phyloP scores from a whole-genome alignment of 495 filamentous ascomycete genomes.

The Penicillium subrubescens region DNA sequence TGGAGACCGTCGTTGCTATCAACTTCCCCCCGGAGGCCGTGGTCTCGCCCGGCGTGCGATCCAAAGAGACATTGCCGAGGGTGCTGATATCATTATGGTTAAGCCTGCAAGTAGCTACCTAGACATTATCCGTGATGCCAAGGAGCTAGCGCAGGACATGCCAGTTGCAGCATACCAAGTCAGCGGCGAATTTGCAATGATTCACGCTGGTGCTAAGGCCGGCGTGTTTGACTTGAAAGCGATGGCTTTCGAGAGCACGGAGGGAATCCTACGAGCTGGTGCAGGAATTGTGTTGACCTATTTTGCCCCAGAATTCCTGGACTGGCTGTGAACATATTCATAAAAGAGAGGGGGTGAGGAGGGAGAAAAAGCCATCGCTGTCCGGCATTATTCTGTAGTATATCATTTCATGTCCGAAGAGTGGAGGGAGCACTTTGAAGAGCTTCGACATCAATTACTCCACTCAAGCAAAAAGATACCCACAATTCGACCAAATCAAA shows the following conservation, averaged over 20 bases:
- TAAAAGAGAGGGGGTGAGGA: neutral
- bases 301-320: constrained; percentile 90
- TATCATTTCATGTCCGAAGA: neutral
- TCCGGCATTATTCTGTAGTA: neutral
- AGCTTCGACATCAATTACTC: neutral
- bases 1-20: constrained; percentile 94
- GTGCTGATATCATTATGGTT: constrained; percentile 98
- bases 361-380: neutral
- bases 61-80: constrained; percentile 83
- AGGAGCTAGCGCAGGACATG: constrained; percentile 85
- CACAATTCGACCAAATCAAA: constrained; percentile 4
- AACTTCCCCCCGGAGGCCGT: constrained; percentile 86
- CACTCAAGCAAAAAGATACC: constrained; percentile 10
- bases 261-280: constrained; percentile 90
- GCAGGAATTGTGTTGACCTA: constrained; percentile 91
- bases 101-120: constrained; percentile 93
- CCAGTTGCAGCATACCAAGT: constrained; percentile 96
- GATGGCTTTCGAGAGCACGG: constrained; percentile 92
- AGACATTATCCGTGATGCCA: constrained; percentile 95
- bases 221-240: constrained; percentile 96
- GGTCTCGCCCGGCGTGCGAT: constrained; percentile 95
- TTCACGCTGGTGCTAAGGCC: constrained; percentile 91
- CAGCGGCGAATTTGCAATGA: constrained; percentile 97
- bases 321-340: constrained; percentile 60
- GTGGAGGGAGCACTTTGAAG: neutral